Conservation (phyloP, 73 alveolate genomes). For the Symbiodinium natans region DNA sequence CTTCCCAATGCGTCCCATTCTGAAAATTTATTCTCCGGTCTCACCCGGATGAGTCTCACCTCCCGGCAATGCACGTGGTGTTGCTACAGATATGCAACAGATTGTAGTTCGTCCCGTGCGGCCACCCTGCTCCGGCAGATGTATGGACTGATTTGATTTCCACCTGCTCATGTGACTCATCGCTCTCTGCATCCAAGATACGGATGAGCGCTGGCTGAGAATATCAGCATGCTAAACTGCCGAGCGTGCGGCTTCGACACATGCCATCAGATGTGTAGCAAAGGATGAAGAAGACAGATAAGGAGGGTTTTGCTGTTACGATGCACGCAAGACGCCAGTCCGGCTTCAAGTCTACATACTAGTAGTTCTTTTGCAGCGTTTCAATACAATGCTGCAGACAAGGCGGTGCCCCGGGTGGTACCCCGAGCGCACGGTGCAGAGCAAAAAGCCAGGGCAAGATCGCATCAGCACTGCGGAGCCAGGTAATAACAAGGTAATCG, state of each 20-base stretch:
- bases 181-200: not conserved
- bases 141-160: not conserved
- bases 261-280: too few species aligned
- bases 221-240: too few species aligned
- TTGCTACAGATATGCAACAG: not conserved
- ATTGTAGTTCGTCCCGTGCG: not conserved
- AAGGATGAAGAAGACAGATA: too few species aligned
- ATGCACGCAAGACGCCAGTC: not conserved
- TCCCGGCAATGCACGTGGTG: not conserved
- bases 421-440: not conserved
- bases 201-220: not conserved
- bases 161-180: not conserved
- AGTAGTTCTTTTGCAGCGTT: not conserved
- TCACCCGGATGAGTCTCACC: not conserved
- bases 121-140: not conserved
- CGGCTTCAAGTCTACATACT: not conserved
- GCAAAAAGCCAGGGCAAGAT: too few species aligned
- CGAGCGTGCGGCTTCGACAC: too few species aligned
- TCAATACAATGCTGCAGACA: not conserved
- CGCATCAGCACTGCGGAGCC: too few species aligned
- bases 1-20: too few species aligned
- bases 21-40: not conserved
- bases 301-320: not conserved
- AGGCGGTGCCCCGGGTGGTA: not conserved
- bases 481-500: too few species aligned